Conservation (phyloP, 768 basidiomycete species). For the Piloderma croceum region DNA sequence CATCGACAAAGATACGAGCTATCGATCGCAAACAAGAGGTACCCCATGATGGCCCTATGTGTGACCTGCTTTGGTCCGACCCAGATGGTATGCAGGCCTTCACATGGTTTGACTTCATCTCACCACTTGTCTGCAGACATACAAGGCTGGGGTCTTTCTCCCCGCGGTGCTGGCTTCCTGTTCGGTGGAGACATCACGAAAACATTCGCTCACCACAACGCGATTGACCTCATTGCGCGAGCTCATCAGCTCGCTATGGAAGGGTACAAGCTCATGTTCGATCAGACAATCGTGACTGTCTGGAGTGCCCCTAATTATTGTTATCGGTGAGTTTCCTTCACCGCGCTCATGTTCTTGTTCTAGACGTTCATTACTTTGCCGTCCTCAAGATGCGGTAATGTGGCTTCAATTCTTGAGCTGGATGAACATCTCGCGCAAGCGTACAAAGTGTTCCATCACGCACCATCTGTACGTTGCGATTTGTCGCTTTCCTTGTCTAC, state of each 20-base stretch:
- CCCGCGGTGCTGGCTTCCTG: constrained; percentile 93
- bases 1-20: constrained; percentile 65
- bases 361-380: constrained; percentile 2
- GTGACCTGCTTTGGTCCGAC: constrained; percentile 98
- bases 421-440: constrained; percentile 91
- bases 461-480: constrained; percentile 71
- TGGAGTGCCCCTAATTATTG: constrained; percentile 99
- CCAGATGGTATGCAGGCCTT: constrained; percentile 66
- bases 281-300: constrained; percentile 90
- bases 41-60: constrained; percentile 98
- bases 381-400: constrained; percentile 78
- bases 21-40: constrained; percentile 98
- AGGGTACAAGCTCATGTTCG: constrained; percentile 97
- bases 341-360: constrained; percentile 6
- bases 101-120: not conserved
- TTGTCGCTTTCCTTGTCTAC: constrained; percentile 1
- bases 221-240: constrained; percentile 89
- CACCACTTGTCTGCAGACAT: constrained; percentile 52
- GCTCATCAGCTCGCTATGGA: constrained; percentile 99
- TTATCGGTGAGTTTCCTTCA: constrained; percentile 63
- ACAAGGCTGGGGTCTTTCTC: constrained; percentile 91
- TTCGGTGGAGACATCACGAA: constrained; percentile 93
- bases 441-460: constrained; percentile 93
- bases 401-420: constrained; percentile 89
- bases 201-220: constrained; percentile 84